Conservation (phyloP, 2,329 filamentous ascomycete species). For the Alternaria rosae region DNA sequence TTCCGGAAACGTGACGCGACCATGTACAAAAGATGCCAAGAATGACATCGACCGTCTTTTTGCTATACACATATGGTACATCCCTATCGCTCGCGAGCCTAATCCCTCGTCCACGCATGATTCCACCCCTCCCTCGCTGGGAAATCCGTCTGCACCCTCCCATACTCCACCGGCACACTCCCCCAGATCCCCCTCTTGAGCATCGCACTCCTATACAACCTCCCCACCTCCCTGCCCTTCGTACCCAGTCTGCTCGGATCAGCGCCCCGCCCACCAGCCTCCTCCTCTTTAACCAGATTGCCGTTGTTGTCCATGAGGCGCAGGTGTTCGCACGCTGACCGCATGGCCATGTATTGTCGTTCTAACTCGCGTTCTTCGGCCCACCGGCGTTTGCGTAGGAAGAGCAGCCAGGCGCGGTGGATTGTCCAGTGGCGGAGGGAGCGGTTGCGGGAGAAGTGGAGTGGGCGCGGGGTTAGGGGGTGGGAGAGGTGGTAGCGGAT, state of each 20-base stretch:
- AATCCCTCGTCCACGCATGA: slow-evolving; percentile 80
- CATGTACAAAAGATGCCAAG: neutral
- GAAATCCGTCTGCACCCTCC: slow-evolving; percentile 81
- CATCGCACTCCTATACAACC: slow-evolving; percentile 87
- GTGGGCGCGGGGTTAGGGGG: slow-evolving; percentile 73
- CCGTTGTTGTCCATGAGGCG: slow-evolving; percentile 59
- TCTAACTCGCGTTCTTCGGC: slow-evolving; percentile 74
- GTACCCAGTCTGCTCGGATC: slow-evolving; percentile 36
- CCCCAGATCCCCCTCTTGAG: slow-evolving; percentile 86
- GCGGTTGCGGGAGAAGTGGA: slow-evolving; percentile 87
- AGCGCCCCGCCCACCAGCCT: slow-evolving; percentile 63
- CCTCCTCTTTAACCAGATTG: slow-evolving; percentile 52
- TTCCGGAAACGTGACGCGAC: neutral
- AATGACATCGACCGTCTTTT: neutral
- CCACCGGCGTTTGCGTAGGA: slow-evolving; percentile 72
- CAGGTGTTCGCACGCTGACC: slow-evolving; percentile 84
- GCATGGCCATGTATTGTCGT: slow-evolving; percentile 83
- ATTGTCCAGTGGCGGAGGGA: slow-evolving; percentile 98
- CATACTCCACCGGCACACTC: slow-evolving; percentile 93
- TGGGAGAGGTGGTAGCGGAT: slow-evolving; percentile 77
- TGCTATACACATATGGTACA: slow-evolving; percentile 19
- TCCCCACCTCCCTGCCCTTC: slow-evolving; percentile 65
- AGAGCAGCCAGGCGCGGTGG: slow-evolving; percentile 91
- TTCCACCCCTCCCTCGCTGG: slow-evolving; percentile 86
- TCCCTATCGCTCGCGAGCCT: neutral